A percentile compares a stretch with the other conserved stretches of the same genome.
Evolutionary conservation across 2,329 filamentous ascomycete genomes (phyloP).

Genomic region (Trichoderma brevicompactum): DNA sequence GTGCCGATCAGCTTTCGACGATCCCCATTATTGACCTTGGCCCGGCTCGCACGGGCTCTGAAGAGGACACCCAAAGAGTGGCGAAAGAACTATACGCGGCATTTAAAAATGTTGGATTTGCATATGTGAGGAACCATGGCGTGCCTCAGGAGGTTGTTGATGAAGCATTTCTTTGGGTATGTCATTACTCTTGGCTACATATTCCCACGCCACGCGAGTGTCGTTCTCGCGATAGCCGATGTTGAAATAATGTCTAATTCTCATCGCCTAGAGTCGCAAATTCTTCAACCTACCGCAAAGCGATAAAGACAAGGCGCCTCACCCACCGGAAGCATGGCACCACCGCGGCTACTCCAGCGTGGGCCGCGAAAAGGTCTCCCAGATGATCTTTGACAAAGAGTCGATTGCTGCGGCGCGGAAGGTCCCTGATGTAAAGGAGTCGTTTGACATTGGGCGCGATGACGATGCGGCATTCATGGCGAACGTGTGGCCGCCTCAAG

Average conservation of each 20-base stretch:
- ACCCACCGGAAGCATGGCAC: constrained; percentile 39
- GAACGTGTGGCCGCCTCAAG: constrained; percentile 35
- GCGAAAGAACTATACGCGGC: constrained; percentile 37
- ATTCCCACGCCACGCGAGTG: too few relatives aligned
- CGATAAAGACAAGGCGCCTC: constrained; percentile 39
- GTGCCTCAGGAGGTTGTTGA: constrained; percentile 43
- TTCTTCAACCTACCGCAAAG: constrained; percentile 40
- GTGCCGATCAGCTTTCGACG: not conserved
- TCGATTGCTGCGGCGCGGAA: constrained; percentile 35
- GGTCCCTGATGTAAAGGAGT: constrained; percentile 47
- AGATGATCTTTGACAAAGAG: constrained; percentile 39
- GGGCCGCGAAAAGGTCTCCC: constrained; percentile 41
- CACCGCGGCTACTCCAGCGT: constrained; percentile 43
- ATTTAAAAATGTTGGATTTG: constrained; percentile 42
- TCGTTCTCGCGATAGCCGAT: too few relatives aligned
- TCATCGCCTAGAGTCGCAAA: constrained; percentile 31
- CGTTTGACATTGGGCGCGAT: constrained; percentile 46
- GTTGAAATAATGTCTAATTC: not conserved
- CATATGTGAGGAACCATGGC: constrained; percentile 43
- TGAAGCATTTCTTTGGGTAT: constrained; percentile 45
- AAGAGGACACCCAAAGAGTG: constrained; percentile 25
- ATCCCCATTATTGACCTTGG: constrained; percentile 36
- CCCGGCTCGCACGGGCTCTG: constrained; percentile 25
- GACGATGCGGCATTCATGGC: constrained; percentile 33
- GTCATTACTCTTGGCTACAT: not conserved